These are phyloP conservation scores for Hsuehochloa calcarea DNA, from an alignment of 176 grass and related monocot genomes.

Conservation along the genomic window DNA sequence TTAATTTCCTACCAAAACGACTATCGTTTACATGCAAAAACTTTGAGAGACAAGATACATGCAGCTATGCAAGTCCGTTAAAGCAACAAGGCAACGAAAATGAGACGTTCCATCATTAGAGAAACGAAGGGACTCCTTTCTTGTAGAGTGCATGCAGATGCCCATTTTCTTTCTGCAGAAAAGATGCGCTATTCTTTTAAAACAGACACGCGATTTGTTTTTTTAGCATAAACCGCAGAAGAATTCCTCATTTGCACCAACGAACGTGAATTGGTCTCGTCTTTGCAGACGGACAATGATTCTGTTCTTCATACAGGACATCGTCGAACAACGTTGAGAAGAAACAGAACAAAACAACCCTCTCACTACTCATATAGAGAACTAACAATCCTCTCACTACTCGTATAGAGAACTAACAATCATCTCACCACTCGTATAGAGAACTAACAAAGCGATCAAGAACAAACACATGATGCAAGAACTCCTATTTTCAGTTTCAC, in stretches of 20 bases:
- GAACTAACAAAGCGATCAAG: background rate
- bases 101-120: background rate
- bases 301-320: background rate
- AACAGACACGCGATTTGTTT: background rate
- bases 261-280: background rate
- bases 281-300: background rate
- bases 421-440: background rate
- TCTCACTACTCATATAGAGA: too few species aligned
- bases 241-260: background rate
- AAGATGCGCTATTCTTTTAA: background rate
- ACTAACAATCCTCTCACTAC: background rate
- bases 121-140: conserved; percentile 13
- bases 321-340: background rate
- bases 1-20: background rate
- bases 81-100: background rate
- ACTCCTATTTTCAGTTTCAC: background rate
- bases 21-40: background rate
- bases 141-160: conserved; percentile 21
- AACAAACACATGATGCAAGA: background rate
- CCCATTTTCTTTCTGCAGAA: conserved; percentile 29
- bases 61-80: background rate
- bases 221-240: background rate
- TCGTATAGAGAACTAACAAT: background rate
- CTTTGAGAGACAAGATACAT: background rate
- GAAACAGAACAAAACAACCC: background rate